Conservation (phyloP, 768 basidiomycete genomes). For the Termitomyces sp. region DNA sequence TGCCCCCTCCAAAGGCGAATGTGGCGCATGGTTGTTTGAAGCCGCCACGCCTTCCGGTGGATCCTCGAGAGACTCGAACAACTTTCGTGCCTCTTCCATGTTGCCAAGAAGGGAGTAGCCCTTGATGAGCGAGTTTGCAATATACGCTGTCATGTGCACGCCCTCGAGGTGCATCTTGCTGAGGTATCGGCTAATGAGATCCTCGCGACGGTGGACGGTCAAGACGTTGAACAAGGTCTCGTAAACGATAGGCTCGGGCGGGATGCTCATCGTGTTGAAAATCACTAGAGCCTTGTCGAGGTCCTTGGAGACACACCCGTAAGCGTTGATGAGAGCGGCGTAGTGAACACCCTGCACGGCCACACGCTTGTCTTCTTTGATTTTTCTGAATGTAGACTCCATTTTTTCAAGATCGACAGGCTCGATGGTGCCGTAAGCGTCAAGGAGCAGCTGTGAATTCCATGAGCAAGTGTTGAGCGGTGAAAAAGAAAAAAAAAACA, state of each 20-base stretch:
- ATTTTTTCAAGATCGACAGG: conserved; percentile 72
- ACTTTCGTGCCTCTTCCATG: conserved; percentile 61
- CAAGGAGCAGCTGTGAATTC: conserved; percentile 66
- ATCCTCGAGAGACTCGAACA: conserved; percentile 82
- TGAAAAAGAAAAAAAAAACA: neutral
- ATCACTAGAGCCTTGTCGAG: conserved; percentile 68
- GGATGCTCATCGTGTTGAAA: conserved; percentile 67
- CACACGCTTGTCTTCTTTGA: conserved; percentile 43
- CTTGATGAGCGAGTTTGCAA: conserved; percentile 82
- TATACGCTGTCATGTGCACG: conserved; percentile 92
- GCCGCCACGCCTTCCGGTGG: conserved; percentile 84
- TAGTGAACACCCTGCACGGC: conserved; percentile 44
- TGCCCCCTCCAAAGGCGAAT: conserved; percentile 38
- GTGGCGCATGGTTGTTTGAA: conserved; percentile 79
- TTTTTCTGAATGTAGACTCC: conserved; percentile 63
- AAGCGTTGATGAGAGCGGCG: conserved; percentile 85
- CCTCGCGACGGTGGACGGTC: conserved; percentile 70
- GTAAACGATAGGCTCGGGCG: conserved; percentile 81
- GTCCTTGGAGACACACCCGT: conserved; percentile 77
- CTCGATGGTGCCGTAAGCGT: conserved; percentile 81
- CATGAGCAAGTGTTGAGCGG: conserved; percentile 5
- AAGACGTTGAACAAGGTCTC: conserved; percentile 89
- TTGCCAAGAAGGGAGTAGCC: conserved; percentile 64
- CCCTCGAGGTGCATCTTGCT: conserved; percentile 53
- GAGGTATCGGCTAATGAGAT: conserved; percentile 69